Base-by-base conservation (phyloP, 78 protist genomes). In the Dictyostelium capitatum region DNA sequence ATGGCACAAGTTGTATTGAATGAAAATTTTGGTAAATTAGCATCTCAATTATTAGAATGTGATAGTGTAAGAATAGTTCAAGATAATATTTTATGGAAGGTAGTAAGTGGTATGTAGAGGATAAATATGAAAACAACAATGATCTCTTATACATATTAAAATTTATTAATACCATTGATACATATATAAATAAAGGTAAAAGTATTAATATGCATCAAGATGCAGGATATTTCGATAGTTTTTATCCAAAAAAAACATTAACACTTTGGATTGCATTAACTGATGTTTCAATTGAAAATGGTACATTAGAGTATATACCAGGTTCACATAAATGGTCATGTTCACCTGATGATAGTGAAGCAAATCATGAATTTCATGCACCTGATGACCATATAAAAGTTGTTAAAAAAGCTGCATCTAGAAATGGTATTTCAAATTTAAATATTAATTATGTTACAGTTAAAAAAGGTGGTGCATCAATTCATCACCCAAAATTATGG, bases 61-160 rank as follows among this genome's bases (percentile, higher is more conserved):
- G 32, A 28, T 15, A 80, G 92, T 85, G 92, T 80, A 25, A 43
- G 73, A 62, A n/a, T 85, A 9, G 92, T 83, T 6, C 92, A 85
- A 57, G 92, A 85, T 28, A 83, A 85, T 72, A 59, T 85, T 43
- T 85, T 85, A 74, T 78, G 75, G 57, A 80, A 53, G 6, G 20
- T 28, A 7, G 8, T 54, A n/a, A n/a, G n/a, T n/a, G n/a, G n/a
- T n/a, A n/a, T n/a, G n/a, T n/a, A n/a, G n/a, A 51, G 10, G 56
- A 12, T n/a, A n/a, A n/a, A n/a, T n/a, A n/a, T n/a, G n/a, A n/a
- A n/a, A n/a, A n/a, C n/a, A n/a, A n/a, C n/a, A n/a, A n/a, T n/a
- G n/a, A n/a, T n/a, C n/a, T n/a, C n/a, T n/a, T n/a, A n/a, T n/a
- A n/a, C n/a, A n/a, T n/a, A n/a, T n/a, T n/a, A n/a, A n/a, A n/a